These are phyloP conservation scores for Aspergillus arachidicola DNA, from an alignment of 2,329 filamentous ascomycete genomes.

Conservation along the genomic window DNA sequence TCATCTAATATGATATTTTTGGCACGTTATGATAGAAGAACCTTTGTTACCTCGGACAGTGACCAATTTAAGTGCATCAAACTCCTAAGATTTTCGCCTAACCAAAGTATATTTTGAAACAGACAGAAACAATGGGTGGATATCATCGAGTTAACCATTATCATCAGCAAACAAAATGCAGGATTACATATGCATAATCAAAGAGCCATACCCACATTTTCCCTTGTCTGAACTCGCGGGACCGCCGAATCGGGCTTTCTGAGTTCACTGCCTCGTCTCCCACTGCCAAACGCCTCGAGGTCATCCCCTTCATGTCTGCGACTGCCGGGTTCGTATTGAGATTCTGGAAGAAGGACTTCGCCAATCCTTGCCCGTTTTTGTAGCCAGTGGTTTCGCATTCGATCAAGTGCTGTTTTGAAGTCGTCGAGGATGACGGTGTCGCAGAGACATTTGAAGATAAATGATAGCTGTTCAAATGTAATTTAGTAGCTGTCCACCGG, in stretches of 20 bases:
- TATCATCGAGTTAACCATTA: background rate
- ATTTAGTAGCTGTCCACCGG: background rate
- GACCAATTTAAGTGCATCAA: background rate
- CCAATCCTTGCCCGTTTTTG: constrained; percentile 27
- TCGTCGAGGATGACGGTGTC: constrained; percentile 69
- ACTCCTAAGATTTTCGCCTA: background rate
- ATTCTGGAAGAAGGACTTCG: constrained; percentile 18
- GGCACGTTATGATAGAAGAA: background rate
- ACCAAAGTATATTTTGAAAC: background rate
- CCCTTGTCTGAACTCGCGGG: constrained; percentile 6
- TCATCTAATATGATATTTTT: background rate
- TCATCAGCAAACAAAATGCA: background rate
- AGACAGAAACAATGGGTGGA: background rate
- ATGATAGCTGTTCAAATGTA: constrained; percentile 45
- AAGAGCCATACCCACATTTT: background rate
- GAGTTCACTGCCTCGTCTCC: background rate
- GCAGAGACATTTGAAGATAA: constrained; percentile 69
- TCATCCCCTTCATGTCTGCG: background rate
- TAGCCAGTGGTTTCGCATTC: constrained; percentile 36
- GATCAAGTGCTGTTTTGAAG: constrained; percentile 63
- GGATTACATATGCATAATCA: background rate
- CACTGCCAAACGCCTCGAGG: background rate
- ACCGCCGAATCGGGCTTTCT: constrained; percentile 3
- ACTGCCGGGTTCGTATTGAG: background rate
- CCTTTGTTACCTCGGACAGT: background rate